phyloP scores from a whole-genome alignment of 768 basidiomycete genomes.

The Mycena metata region DNA sequence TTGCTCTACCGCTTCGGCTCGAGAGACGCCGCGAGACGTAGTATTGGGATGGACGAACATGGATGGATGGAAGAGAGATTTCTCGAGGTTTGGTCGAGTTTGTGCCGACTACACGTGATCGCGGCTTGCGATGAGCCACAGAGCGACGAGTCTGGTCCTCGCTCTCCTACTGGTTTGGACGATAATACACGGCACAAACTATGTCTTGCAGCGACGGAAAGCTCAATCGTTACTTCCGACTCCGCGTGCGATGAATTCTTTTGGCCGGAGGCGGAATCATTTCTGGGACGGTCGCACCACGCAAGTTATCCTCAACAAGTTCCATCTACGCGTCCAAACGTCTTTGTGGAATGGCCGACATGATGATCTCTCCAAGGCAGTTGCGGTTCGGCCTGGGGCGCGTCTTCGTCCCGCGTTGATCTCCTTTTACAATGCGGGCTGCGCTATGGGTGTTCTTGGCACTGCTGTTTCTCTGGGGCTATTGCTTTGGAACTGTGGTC shows the following conservation, averaged over 20 bases:
- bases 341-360: conserved; percentile 64
- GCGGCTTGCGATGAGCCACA: not conserved
- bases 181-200: conserved; percentile 25
- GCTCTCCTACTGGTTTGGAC: conserved; percentile 31
- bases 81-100: not conserved
- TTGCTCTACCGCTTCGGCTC: no score
- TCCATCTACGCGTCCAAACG: conserved; percentile 62
- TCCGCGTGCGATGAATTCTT: not conserved
- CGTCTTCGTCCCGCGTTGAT: conserved; percentile 46
- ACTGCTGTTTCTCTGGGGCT: conserved; percentile 37
- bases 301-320: conserved; percentile 42
- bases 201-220: conserved; percentile 13
- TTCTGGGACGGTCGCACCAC: conserved; percentile 41
- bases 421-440: conserved; percentile 66
- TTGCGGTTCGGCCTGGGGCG: conserved; percentile 50
- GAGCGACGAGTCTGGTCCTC: conserved; percentile 8
- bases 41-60: no score
- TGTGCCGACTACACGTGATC: conserved; percentile 11
- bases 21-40: not conserved
- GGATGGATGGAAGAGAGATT: not conserved
- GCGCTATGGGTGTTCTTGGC: conserved; percentile 52
- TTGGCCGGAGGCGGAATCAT: conserved; percentile 6
- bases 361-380: conserved; percentile 53
- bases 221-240: conserved; percentile 14
- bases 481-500: conserved; percentile 53